These are phyloP conservation scores for Penicillium alfredii DNA, from an alignment of 495 filamentous ascomycete genomes.

Conservation along the genomic window DNA sequence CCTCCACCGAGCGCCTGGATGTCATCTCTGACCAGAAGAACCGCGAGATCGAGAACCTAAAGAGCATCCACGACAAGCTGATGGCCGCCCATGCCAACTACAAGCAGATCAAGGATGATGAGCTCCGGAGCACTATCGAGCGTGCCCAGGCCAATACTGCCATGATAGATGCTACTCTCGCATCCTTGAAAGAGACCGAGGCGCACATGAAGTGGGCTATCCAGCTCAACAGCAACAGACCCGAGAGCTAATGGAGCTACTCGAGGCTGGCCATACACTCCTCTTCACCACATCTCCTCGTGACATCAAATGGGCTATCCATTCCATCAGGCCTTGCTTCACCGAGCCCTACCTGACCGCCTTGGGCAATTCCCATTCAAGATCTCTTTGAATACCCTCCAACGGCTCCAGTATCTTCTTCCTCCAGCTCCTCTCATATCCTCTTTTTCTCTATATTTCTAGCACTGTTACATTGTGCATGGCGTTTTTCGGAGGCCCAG, in stretches of 20 bases:
- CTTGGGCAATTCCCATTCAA: neutral
- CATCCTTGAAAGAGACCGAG: constrained; percentile 56
- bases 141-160: constrained; percentile 48
- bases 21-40: constrained; percentile 65
- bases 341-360: no score
- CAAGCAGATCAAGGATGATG: constrained; percentile 56
- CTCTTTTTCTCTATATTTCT: constrained; percentile 1
- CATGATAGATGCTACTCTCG: constrained; percentile 49
- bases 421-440: neutral
- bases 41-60: constrained; percentile 53
- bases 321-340: neutral
- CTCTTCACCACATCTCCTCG: neutral
- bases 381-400: neutral
- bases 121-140: constrained; percentile 50
- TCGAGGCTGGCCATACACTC: neutral
- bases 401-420: neutral
- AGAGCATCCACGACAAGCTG: constrained; percentile 55
- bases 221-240: constrained; percentile 51
- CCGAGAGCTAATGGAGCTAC: constrained; percentile 27
- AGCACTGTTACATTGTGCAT: constrained; percentile 9
- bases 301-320: no score
- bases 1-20: constrained; percentile 57
- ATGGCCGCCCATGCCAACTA: constrained; percentile 53
- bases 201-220: constrained; percentile 65
- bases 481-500: constrained; percentile 14